phyloP scores from a whole-genome alignment of 2,329 filamentous ascomycete species.

The Lachnellula occidentalis region DNA sequence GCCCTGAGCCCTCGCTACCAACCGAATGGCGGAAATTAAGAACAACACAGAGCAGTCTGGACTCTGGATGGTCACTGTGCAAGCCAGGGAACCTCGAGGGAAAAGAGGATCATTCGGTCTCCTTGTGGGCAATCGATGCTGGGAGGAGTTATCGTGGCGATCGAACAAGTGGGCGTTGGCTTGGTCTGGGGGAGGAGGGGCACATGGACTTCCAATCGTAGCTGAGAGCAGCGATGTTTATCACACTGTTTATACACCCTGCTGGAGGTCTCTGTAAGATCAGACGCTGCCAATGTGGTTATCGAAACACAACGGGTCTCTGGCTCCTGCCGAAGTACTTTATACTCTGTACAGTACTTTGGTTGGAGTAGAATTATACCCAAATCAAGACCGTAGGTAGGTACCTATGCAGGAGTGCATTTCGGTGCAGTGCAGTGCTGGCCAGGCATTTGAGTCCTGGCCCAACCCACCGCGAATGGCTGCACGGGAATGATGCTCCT shows the following conservation, averaged over 20 bases:
- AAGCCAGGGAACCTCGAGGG: background rate
- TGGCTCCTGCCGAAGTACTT: too few species aligned
- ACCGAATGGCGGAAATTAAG: slow-evolving; percentile 7
- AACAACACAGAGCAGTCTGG: background rate
- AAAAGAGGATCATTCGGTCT: background rate
- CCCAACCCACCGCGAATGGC: background rate
- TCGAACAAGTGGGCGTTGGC: background rate
- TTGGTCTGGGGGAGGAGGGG: background rate
- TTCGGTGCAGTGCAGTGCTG: too few species aligned
- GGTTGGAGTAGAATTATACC: background rate
- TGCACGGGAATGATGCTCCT: background rate
- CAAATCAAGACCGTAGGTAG: too few species aligned
- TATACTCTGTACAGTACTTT: background rate
- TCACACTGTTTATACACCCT: too few species aligned
- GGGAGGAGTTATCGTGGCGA: background rate
- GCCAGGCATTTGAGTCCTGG: background rate
- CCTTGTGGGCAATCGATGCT: background rate
- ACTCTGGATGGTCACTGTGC: background rate
- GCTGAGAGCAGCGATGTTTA: too few species aligned
- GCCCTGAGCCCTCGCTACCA: background rate
- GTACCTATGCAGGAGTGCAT: too few species aligned
- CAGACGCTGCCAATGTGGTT: background rate
- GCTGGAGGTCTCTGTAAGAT: too few species aligned
- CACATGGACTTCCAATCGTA: background rate
- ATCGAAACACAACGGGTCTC: background rate